phyloP scores from a whole-genome alignment of 108 stramenopile species.

The Pseudonitzschia multiseries region DNA sequence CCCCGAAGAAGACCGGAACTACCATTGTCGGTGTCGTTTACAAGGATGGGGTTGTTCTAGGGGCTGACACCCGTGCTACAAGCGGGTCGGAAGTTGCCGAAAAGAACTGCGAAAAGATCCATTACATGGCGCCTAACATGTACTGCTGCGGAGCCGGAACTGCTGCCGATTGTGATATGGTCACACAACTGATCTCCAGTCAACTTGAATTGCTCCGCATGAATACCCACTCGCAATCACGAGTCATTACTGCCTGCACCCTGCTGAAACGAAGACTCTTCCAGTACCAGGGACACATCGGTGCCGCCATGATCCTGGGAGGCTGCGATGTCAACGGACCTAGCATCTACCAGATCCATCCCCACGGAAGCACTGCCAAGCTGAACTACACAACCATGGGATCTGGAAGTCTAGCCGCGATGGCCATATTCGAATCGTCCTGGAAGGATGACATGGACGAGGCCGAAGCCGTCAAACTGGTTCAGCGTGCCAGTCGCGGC shows the following conservation, averaged over 20 bases:
- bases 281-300: constrained; percentile 95
- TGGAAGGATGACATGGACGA: constrained; percentile 91
- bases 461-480: constrained; percentile 89
- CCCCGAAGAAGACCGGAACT: constrained; percentile 93
- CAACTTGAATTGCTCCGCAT: constrained; percentile 96
- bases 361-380: constrained; percentile 95
- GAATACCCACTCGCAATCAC: constrained; percentile 75
- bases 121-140: constrained; percentile 98
- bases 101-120: constrained; percentile 99
- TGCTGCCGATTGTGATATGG: constrained; percentile 98
- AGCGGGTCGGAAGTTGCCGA: constrained; percentile 94
- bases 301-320: constrained; percentile 94
- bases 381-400: constrained; percentile 99
- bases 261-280: constrained; percentile 94
- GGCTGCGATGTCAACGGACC: constrained; percentile 94
- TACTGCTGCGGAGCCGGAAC: constrained; percentile 99
- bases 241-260: constrained; percentile 96
- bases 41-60: constrained; percentile 95
- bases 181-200: constrained; percentile 87
- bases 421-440: constrained; percentile 92
- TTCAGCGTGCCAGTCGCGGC: constrained; percentile 92
- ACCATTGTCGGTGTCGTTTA: constrained; percentile 94
- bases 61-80: constrained; percentile 97
- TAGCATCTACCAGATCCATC: constrained; percentile 95
- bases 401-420: constrained; percentile 96